Base-by-base conservation (phyloP, 176 grass and related monocot species). In the Luzula sylvatica region DNA sequence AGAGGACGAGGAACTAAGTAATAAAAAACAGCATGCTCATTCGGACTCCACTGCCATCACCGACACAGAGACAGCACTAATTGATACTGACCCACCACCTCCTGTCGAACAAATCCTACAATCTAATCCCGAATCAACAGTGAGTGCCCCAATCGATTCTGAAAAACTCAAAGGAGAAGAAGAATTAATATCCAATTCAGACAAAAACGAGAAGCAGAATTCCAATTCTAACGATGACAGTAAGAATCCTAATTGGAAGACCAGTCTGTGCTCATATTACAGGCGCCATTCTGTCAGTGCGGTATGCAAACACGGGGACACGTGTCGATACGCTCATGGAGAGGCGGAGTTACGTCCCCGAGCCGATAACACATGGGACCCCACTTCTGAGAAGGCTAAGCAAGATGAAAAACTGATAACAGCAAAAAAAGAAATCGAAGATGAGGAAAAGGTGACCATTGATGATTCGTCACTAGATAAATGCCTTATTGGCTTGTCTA, bases 191-290 rank as follows among this genome's bases (percentile, higher is more conserved):
- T 3, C 24, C 3, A 46, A 67, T 13, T 8, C n/a, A 20, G 38
- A 53, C 20, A 14, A n/a, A n/a, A 23, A 12, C 3, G 21, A 19
- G 28, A n/a, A 15, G 40, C 1, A 1, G 67, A 46, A 49, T 60
- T 54, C 35, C 11, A 38, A 47, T 9, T 22, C 12, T 29, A 11
- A 29, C 61, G 18, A 5, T 15, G 9, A 16, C 42, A 27, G 16
- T 20, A 11, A 52, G 41, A 50, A 80, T 22, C 68, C 58, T 20
- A 76, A 79, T 49, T 90, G 85, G 75, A 98, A 86, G 78, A 98
- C 92, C 54, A 98, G 81, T 63, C 68, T 90, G 23, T 98, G 92
- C 66, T 98, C 92, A 42, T 98, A 32, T 67, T 98, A 72, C 58
- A 68, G 81, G 14, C 63, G 68, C 8, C 65, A 70, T 11, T 35